A percentile compares a stretch with the other conserved stretches of the same genome.
These are phyloP conservation scores for Mortierella sp. DNA, from an alignment of 371 early-diverging fungal genomes.

Conservation along the genomic window DNA sequence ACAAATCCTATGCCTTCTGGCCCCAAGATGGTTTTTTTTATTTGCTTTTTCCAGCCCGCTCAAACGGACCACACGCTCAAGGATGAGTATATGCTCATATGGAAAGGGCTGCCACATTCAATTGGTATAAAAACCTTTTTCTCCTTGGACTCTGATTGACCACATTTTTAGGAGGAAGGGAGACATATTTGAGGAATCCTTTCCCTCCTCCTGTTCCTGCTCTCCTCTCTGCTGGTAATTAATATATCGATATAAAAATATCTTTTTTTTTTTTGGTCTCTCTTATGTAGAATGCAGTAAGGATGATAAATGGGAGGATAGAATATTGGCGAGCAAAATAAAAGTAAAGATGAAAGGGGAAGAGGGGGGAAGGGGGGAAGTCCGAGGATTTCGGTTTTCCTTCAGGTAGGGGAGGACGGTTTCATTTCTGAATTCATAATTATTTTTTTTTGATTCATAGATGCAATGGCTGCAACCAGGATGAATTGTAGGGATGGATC, in stretches of 20 bases:
- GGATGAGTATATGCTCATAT: not conserved
- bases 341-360: not conserved
- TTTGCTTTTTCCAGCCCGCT: not conserved
- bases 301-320: too few species aligned
- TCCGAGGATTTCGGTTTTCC: not conserved
- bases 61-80: not conserved
- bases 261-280: too few species aligned
- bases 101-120: too few species aligned
- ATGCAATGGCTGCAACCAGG: not conserved
- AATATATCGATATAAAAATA: too few species aligned
- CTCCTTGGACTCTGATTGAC: too few species aligned
- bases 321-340: not conserved
- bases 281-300: not conserved
- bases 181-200: too few species aligned
- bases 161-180: too few species aligned
- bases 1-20: not conserved
- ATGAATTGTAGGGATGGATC: not conserved
- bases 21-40: not conserved
- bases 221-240: too few species aligned
- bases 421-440: not conserved
- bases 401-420: not conserved
- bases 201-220: too few species aligned
- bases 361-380: slow-evolving; percentile 7
- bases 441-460: not conserved
- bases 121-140: too few species aligned